A percentile compares a stretch with the other conserved stretches of the same genome.
These are phyloP conservation scores for Cyberlindnera saturnus DNA, from an alignment of 805 yeast species.

Conservation along the genomic window DNA sequence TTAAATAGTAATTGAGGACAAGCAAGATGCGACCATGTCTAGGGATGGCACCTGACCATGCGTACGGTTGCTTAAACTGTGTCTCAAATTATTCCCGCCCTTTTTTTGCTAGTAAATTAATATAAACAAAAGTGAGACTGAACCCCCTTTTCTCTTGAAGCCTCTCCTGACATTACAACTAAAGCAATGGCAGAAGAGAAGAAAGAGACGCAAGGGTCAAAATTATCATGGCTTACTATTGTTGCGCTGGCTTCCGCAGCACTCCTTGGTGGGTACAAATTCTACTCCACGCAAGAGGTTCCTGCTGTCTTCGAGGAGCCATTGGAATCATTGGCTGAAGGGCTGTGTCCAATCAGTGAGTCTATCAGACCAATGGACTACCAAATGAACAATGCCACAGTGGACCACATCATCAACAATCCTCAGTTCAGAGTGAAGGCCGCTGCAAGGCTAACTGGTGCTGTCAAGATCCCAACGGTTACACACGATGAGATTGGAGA, in stretches of 20 bases:
- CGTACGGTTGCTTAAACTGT: no score
- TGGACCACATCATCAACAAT: slow-evolving; percentile 10
- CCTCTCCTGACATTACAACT: no score
- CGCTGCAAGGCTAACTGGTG: slow-evolving; percentile 9
- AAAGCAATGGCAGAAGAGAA: no score
- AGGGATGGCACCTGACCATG: no score
- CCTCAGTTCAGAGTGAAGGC: slow-evolving; percentile 8
- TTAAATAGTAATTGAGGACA: no score
- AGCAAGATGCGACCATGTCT: no score
- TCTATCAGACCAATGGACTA: slow-evolving; percentile 10
- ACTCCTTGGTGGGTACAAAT: background rate
- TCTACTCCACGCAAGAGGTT: no score
- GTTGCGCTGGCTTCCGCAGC: background rate
- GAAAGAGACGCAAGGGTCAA: no score
- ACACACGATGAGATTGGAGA: slow-evolving; percentile 11
- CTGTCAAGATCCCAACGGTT: slow-evolving; percentile 14
- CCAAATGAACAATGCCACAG: slow-evolving; percentile 5
- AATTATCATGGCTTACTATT: background rate
- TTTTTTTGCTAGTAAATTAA: no score
- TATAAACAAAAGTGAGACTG: no score
- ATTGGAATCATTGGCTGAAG: background rate
- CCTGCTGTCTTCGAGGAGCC: background rate
- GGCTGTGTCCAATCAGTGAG: background rate
- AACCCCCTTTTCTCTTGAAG: no score
- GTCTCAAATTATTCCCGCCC: no score